Conservation (phyloP, 1,284 basidiomycete genomes). For the Ustilago hordei region DNA sequence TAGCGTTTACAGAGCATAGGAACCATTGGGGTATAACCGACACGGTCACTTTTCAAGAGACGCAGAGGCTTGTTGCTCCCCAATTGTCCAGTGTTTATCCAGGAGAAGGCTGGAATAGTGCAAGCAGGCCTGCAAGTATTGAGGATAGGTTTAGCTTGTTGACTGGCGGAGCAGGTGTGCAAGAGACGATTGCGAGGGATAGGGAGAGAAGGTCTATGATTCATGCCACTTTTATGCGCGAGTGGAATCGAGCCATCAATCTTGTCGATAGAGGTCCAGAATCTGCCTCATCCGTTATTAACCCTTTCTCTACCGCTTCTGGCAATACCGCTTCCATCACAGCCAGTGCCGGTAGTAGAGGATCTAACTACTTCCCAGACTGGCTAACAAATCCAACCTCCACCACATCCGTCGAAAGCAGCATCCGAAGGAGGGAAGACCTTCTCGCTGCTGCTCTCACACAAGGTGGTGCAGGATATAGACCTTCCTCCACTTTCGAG, state of each 20-base stretch:
- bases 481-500: neutral
- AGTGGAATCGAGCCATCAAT: conserved; percentile 43
- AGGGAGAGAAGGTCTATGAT: conserved; percentile 33
- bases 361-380: conserved; percentile 21
- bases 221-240: conserved; percentile 40
- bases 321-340: neutral
- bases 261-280: conserved; percentile 19
- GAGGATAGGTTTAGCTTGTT: conserved; percentile 34
- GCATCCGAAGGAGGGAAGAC: conserved; percentile 7
- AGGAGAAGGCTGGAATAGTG: neutral
- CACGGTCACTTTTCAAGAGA: conserved; percentile 47
- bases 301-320: neutral
- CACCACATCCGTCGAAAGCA: conserved; percentile 2
- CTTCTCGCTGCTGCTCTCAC: conserved; percentile 8
- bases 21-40: conserved; percentile 55
- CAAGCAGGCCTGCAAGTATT: neutral
- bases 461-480: neutral
- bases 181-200: conserved; percentile 31
- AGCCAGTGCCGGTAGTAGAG: neutral
- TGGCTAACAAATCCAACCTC: conserved; percentile 14
- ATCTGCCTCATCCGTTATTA: neutral
- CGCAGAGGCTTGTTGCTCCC: conserved; percentile 33
- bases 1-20: conserved; percentile 60
- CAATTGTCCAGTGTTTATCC: neutral
- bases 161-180: conserved; percentile 11